phyloP scores from a whole-genome alignment of 306 rosid species.

The Vigna angularis region DNA sequence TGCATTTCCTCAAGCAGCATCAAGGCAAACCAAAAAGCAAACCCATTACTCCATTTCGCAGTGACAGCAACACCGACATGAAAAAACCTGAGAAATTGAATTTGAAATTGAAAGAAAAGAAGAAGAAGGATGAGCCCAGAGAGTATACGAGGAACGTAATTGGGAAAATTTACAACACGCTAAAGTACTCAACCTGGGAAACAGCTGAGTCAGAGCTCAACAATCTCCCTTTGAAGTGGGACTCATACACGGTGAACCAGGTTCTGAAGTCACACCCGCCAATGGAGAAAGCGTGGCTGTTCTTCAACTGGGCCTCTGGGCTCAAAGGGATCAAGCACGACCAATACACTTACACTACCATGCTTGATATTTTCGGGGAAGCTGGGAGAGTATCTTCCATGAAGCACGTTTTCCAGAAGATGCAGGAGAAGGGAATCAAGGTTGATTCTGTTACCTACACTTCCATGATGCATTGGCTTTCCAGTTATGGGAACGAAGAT shows the following conservation, averaged over 20 bases:
- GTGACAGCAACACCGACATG: not conserved
- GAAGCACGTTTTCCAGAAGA: constrained; percentile 70
- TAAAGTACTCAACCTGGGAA: constrained; percentile 76
- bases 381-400: constrained; percentile 89
- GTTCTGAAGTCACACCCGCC: constrained; percentile 88
- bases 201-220: constrained; percentile 60
- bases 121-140: constrained; percentile 26
- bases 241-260: constrained; percentile 83
- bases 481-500: constrained; percentile 60
- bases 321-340: constrained; percentile 76
- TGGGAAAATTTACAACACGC: constrained; percentile 54
- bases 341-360: constrained; percentile 82
- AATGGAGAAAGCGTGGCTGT: constrained; percentile 88
- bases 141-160: constrained; percentile 63
- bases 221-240: constrained; percentile 71
- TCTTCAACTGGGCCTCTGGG: constrained; percentile 77
- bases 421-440: constrained; percentile 72
- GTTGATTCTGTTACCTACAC: constrained; percentile 79
- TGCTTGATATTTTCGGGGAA: constrained; percentile 89
- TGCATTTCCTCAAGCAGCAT: constrained; percentile 53
- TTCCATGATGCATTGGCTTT: constrained; percentile 89
- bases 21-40: constrained; percentile 46
- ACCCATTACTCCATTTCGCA: constrained; percentile 36
- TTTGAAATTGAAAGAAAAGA: not conserved
- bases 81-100: constrained; percentile 19